phyloP scores from a whole-genome alignment of 306 rosid genomes.

The Cyclanthera cordifolia region DNA sequence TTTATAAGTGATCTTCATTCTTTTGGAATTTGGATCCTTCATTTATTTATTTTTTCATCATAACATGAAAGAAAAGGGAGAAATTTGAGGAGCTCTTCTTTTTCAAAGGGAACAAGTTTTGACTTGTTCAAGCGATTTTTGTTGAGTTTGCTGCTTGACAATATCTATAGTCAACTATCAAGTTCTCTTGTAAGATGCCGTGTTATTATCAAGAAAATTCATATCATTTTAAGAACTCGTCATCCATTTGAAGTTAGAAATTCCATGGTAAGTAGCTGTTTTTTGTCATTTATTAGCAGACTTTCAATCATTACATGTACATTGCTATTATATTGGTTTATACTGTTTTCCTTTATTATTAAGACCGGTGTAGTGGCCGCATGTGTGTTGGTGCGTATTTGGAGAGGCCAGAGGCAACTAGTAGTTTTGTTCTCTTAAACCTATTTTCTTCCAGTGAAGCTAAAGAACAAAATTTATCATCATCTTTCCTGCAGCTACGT shows the following conservation, averaged over 20 bases:
- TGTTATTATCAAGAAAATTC: neutral
- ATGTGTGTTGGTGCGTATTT: neutral
- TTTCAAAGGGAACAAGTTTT: too few species aligned
- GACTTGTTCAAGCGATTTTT: too few species aligned
- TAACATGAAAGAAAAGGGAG: too few species aligned
- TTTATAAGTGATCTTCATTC: too few species aligned
- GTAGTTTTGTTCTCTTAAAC: neutral
- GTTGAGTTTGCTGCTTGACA: too few species aligned
- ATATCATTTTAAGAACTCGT: neutral
- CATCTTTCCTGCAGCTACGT: constrained; percentile 54
- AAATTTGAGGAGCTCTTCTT: neutral
- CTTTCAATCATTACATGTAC: neutral
- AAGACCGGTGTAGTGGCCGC: neutral
- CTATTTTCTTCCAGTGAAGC: neutral
- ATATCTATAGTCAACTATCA: neutral
- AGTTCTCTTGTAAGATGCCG: neutral
- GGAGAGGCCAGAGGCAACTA: neutral
- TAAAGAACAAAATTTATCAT: neutral
- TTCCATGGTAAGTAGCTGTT: neutral
- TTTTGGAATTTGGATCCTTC: too few species aligned
- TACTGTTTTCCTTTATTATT: neutral
- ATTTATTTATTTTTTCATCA: too few species aligned
- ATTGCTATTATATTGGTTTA: neutral
- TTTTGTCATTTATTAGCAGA: neutral
- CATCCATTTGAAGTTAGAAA: neutral